Conservation (phyloP, 202 grass and related monocot genomes). For the Bolboschoenoplectus hybrid region DNA sequence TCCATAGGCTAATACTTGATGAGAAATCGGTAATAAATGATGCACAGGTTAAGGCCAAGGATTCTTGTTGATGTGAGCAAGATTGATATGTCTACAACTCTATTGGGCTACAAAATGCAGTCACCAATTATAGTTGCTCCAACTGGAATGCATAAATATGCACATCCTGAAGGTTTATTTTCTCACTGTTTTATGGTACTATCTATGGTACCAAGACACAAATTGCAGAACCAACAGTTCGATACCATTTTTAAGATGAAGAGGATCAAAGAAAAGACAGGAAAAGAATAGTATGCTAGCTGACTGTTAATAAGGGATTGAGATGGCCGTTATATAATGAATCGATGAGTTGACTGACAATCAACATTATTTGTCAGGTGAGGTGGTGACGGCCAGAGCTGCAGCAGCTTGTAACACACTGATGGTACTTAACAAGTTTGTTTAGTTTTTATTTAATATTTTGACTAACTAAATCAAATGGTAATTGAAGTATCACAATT, state of each 20-base stretch:
- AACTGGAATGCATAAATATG: conserved; percentile 59
- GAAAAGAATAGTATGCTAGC: background rate
- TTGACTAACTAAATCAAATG: background rate
- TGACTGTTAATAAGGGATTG: background rate
- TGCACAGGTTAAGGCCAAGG: conserved; percentile 73
- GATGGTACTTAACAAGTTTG: conserved; percentile 49
- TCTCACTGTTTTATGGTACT: background rate
- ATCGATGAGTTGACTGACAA: background rate
- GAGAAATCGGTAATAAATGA: conserved; percentile 4
- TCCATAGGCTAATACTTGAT: background rate
- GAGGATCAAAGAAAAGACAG: background rate
- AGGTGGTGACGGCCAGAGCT: conserved; percentile 82
- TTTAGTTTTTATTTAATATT: background rate
- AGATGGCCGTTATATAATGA: background rate
- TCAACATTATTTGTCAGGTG: conserved; percentile 49
- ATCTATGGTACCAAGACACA: background rate
- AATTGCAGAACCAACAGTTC: background rate
- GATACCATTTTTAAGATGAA: background rate
- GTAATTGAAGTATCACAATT: background rate
- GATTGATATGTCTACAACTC: conserved; percentile 72
- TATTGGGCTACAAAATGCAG: conserved; percentile 63
- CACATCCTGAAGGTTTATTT: conserved; percentile 72
- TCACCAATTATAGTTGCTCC: conserved; percentile 86
- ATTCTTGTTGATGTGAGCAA: conserved; percentile 87
- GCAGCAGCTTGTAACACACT: conserved; percentile 76